Conservation (phyloP, 345 rosid species). For the Gossypium australe region DNA sequence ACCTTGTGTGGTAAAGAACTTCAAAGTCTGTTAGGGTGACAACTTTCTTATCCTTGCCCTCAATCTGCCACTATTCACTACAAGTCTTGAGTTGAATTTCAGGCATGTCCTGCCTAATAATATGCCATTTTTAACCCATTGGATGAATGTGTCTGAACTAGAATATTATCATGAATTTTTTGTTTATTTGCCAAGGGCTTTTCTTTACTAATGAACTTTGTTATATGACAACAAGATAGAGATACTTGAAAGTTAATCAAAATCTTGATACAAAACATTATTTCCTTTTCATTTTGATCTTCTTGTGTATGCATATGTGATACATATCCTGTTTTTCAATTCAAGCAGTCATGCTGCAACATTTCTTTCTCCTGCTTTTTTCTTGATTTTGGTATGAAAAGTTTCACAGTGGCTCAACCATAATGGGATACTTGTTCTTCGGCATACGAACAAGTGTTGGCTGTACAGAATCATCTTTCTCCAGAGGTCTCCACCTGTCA, state of each 20-base stretch:
- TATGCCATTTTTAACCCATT: neutral
- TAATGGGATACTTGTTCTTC: slow-evolving; percentile 41
- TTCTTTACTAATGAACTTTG: neutral
- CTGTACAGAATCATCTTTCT: slow-evolving; percentile 50
- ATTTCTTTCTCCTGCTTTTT: neutral
- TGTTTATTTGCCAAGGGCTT: neutral
- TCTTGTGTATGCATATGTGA: no score
- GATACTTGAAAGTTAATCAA: neutral
- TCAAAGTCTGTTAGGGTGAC: neutral
- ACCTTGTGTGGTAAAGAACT: neutral
- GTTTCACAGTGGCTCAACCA: slow-evolving; percentile 32
- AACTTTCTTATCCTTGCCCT: neutral
- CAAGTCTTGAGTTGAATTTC: neutral
- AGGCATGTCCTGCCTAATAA: neutral
- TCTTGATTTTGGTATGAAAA: neutral
- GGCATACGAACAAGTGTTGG: slow-evolving; percentile 65
- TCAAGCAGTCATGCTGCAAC: neutral
- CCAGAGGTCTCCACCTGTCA: slow-evolving; percentile 48
- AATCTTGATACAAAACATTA: neutral
- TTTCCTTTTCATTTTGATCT: neutral
- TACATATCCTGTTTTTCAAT: neutral
- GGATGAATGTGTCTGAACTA: neutral
- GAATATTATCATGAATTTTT: neutral
- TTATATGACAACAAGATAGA: neutral
- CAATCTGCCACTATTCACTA: neutral